Percentiles rank a stretch among this genome's conserved stretches.
phyloP scores from a whole-genome alignment of 306 rosid genomes.

The Vigna reflexopilosa region DNA sequence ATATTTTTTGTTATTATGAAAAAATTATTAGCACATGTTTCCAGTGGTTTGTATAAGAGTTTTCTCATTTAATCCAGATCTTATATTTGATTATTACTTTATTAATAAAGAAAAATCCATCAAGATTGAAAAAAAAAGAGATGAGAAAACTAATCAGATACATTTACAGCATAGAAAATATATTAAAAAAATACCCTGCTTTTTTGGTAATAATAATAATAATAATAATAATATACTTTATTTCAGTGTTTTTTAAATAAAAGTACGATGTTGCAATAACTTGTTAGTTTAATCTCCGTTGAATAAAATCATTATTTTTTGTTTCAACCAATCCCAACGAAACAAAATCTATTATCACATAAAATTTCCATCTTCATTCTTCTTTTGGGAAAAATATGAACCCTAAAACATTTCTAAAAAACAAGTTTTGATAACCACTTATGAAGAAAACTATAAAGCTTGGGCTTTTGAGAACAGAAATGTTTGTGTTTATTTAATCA shows the following conservation, averaged over 20 bases:
- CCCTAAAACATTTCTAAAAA: background rate
- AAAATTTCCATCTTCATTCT: background rate
- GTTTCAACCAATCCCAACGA: background rate
- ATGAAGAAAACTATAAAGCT: background rate
- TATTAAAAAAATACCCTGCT: no score
- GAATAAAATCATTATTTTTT: background rate
- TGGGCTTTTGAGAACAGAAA: background rate
- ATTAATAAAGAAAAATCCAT: no score
- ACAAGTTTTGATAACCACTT: background rate
- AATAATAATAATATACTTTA: background rate
- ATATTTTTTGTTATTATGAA: no score
- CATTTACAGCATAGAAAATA: no score
- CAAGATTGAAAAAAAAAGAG: no score
- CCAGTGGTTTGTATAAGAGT: no score
- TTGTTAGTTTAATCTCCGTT: background rate
- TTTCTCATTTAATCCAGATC: no score
- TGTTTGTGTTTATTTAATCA: background rate
- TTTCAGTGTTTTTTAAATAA: background rate
- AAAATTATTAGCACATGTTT: no score
- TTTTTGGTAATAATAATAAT: background rate
- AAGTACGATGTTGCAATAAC: background rate
- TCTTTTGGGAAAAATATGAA: constrained; percentile 4
- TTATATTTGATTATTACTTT: no score
- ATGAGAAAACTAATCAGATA: no score
- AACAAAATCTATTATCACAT: background rate